phyloP scores from a whole-genome alignment of 768 basidiomycete genomes.

The Tricholomella constricta region DNA sequence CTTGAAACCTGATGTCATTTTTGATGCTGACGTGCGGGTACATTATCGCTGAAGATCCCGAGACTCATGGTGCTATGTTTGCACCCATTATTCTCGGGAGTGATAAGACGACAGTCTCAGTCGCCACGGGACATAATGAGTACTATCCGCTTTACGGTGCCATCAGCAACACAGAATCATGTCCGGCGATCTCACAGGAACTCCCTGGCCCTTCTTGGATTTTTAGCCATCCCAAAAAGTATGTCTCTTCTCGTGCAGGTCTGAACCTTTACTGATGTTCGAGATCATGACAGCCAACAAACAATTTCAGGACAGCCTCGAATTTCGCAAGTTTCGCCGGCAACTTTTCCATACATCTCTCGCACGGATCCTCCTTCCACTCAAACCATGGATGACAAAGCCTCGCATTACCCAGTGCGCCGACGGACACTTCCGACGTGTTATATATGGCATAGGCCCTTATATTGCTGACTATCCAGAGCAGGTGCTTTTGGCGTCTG shows the following conservation, averaged over 20 bases:
- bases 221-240: slow-evolving; percentile 12
- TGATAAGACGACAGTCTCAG: slow-evolving; percentile 40
- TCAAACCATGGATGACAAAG: slow-evolving; percentile 23
- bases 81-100: slow-evolving; percentile 37
- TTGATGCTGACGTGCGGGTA: slow-evolving; percentile 21
- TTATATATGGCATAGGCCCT: slow-evolving; percentile 26
- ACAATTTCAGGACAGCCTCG: too few relatives aligned
- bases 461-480: slow-evolving; percentile 32
- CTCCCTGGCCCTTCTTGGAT: slow-evolving; percentile 18
- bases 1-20: neutral
- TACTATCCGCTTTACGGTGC: slow-evolving; percentile 37
- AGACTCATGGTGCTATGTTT: slow-evolving; percentile 29
- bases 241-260: neutral
- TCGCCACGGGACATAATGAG: slow-evolving; percentile 36
- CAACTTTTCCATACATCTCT: slow-evolving; percentile 25
- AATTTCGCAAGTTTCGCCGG: slow-evolving; percentile 16
- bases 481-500: slow-evolving; percentile 11
- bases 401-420: slow-evolving; percentile 25
- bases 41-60: slow-evolving; percentile 19
- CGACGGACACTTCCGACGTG: slow-evolving; percentile 26
- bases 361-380: slow-evolving; percentile 13
- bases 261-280: neutral
- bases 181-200: slow-evolving; percentile 32
- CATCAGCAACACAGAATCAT: slow-evolving; percentile 32
- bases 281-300: neutral